phyloP scores from a whole-genome alignment of 2,329 filamentous ascomycete species.

The Xylariaceae sp. region DNA sequence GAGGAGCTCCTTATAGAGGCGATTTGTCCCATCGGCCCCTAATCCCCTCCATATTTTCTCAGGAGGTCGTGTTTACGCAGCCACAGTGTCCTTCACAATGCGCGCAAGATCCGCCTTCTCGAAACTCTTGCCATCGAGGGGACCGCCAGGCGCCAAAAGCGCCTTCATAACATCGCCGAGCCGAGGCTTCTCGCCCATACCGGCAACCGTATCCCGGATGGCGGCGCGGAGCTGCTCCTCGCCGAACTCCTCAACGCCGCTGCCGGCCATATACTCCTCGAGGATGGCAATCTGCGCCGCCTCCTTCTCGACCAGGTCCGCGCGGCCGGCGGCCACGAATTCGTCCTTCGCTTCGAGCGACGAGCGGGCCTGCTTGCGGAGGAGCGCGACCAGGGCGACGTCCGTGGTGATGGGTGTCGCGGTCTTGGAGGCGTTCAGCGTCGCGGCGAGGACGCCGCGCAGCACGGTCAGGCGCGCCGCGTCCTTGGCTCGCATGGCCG shows the following conservation, averaged over 20 bases:
- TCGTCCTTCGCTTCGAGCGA: conserved; percentile 56
- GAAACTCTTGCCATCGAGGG: conserved; percentile 58
- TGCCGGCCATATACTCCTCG: conserved; percentile 57
- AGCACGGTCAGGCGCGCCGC: conserved; percentile 61
- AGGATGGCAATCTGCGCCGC: conserved; percentile 59
- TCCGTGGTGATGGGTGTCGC: conserved; percentile 64
- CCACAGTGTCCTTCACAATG: conserved; percentile 51
- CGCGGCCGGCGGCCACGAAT: conserved; percentile 57
- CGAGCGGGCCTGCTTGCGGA: conserved; percentile 58
- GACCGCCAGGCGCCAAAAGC: conserved; percentile 45
- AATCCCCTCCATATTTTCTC: background rate
- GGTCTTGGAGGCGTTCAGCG: conserved; percentile 73
- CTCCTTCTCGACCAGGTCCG: conserved; percentile 68
- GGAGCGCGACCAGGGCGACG: conserved; percentile 60
- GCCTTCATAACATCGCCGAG: conserved; percentile 61
- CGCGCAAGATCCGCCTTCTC: conserved; percentile 57
- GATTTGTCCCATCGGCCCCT: background rate
- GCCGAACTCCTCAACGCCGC: conserved; percentile 53
- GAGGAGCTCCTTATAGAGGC: background rate
- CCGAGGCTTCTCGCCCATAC: conserved; percentile 43
- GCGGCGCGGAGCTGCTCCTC: conserved; percentile 53
- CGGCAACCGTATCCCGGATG: conserved; percentile 48
- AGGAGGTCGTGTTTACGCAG: background rate
- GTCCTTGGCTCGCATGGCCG: conserved; percentile 62
- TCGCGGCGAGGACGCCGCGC: conserved; percentile 61